Evolutionary conservation across 2,329 filamentous ascomycete genomes (phyloP), one percentile per base, ranked within the genome.

Genomic region (Aureobasidium zeae): DNA sequence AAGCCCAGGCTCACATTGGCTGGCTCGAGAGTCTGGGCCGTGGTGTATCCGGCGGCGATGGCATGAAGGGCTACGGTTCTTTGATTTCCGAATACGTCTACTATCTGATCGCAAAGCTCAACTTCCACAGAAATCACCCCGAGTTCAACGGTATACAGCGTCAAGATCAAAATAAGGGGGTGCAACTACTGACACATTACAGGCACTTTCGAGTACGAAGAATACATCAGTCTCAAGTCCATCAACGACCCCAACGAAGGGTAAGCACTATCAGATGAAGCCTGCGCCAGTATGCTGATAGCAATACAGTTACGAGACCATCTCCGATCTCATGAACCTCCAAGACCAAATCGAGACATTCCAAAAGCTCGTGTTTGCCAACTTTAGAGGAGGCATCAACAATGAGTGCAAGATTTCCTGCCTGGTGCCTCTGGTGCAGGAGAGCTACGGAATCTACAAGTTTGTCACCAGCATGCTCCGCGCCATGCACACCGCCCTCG

Each of bases 201-300:
- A 42, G 91, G 89, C 70, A 87, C 89, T 1, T 98, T 98, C 58
- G 91, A 98, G 62, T 98, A 98, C 60, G 89, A 96, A 68, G 91
- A 98, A 63, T 98, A 98, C 63, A 88, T 96, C 62, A 94, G 87
- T 60, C 72, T 98, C 61, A 96, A 94, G 70, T 86, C 87, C 20
- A 96, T 94, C 69, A 95, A 96, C 63, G 91, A 98, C 63, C 91
- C 91, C 3, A 96, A 98, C 59, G 91, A 98, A 68, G 91, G 91
- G 39, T 34, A 4, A 43, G 29, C 4, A 26, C 1, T n/a, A 4
- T 21, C 12, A 9, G 11, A 5, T 3, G 3, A 26, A 7, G 4
- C 16, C 2, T 10, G 12, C 13, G 24, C 15, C 30, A 15, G 16
- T 13, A 20, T 28, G 16, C 30, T 43, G 30, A 43, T 13, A 16